Evolutionary conservation across 768 basidiomycete genomes (phyloP).

Genomic region (Lactifluus hygrophoroides): DNA sequence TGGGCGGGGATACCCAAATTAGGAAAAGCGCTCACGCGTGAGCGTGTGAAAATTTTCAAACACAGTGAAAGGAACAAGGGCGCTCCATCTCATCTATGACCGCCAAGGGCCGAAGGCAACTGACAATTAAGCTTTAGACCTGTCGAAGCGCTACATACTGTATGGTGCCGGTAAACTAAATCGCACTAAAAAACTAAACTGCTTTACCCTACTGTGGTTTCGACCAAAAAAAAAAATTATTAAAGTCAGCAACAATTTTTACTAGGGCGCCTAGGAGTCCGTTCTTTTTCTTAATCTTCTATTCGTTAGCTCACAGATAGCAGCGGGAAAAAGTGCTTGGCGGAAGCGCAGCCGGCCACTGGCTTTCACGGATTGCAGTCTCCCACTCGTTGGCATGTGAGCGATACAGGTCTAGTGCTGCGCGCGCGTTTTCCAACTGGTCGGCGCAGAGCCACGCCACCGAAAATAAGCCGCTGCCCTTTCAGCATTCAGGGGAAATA

Average conservation of each 20-base stretch:
- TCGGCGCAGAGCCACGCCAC: slow-evolving; percentile 6
- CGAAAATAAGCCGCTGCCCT: slow-evolving; percentile 9
- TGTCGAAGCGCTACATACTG: slow-evolving; percentile 3
- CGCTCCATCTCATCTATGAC: neutral
- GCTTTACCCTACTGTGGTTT: neutral
- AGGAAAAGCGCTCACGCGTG: neutral
- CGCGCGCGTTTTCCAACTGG: slow-evolving; percentile 73
- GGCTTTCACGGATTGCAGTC: slow-evolving; percentile 41
- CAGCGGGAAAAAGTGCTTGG: slow-evolving; percentile 77
- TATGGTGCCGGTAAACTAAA: slow-evolving; percentile 2
- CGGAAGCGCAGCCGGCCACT: slow-evolving; percentile 71
- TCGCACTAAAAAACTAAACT: slow-evolving; percentile 8
- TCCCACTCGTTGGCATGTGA: slow-evolving; percentile 64
- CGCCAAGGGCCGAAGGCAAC: neutral
- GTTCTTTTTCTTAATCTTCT: neutral
- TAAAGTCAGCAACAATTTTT: neutral
- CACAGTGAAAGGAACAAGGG: neutral
- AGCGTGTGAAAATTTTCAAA: neutral
- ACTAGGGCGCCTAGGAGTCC: neutral
- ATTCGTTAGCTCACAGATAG: slow-evolving; percentile 39
- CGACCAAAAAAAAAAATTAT: neutral
- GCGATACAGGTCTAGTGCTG: slow-evolving; percentile 42
- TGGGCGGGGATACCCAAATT: neutral
- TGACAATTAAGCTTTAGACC: slow-evolving; percentile 20
- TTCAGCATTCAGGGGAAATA: neutral